Conservation (phyloP, 1,284 basidiomycete genomes). For the Takashimella tepidaria region DNA sequence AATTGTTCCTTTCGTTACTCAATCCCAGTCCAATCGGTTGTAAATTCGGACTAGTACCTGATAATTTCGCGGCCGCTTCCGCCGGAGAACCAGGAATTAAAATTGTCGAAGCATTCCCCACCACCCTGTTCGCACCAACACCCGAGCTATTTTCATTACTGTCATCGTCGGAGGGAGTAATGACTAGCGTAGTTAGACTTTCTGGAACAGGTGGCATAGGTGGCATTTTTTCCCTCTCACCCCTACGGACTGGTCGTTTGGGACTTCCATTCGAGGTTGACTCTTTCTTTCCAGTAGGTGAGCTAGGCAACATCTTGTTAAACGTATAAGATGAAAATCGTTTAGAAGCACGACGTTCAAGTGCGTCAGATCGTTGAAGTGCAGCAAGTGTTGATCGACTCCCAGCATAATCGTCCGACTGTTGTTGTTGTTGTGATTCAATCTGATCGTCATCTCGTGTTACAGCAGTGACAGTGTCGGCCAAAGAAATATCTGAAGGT, state of each 20-base stretch:
- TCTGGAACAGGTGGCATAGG: slow-evolving; percentile 39
- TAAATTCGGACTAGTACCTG: background rate
- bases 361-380: slow-evolving; percentile 75
- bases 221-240: slow-evolving; percentile 24
- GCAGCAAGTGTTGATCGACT: slow-evolving; percentile 74
- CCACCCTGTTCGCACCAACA: background rate
- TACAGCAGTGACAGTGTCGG: background rate
- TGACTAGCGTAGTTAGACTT: slow-evolving; percentile 3
- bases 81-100: background rate
- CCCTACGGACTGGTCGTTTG: slow-evolving; percentile 36
- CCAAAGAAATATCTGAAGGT: slow-evolving; percentile 8
- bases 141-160: background rate
- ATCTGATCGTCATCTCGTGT: background rate
- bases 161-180: background rate
- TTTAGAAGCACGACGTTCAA: slow-evolving; percentile 90
- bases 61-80: background rate
- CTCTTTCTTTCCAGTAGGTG: slow-evolving; percentile 24
- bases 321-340: slow-evolving; percentile 95
- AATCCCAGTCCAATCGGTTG: background rate
- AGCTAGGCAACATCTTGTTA: slow-evolving; percentile 77
- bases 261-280: slow-evolving; percentile 27
- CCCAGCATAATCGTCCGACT: slow-evolving; percentile 4
- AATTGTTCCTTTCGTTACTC: background rate
- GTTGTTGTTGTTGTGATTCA: slow-evolving; percentile 37
- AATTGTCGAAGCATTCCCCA: too few species aligned